Evolutionary conservation across 2,329 filamentous ascomycete species (phyloP).

Genomic region (Anthostomella pinea): DNA sequence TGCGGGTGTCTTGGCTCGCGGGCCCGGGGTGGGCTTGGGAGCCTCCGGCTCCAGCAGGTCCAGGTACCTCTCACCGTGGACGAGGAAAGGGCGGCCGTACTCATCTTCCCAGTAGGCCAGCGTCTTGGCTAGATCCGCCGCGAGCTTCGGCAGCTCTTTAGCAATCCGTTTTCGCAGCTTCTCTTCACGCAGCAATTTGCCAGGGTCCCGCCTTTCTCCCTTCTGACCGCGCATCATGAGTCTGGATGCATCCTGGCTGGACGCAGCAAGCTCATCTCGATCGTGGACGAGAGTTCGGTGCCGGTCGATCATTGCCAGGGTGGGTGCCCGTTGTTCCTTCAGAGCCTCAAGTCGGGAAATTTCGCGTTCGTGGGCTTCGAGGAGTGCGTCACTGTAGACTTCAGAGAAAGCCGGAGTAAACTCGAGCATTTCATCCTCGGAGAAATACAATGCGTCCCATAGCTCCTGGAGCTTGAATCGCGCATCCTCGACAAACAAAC

Average conservation of each 20-base stretch:
- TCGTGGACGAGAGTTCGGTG: constrained; percentile 82
- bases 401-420: constrained; percentile 97
- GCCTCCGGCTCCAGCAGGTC: constrained; percentile 72
- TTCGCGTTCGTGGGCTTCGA: constrained; percentile 93
- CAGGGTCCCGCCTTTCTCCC: constrained; percentile 91
- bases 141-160: constrained; percentile 91
- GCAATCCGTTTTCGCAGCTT: constrained; percentile 98
- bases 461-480: constrained; percentile 87
- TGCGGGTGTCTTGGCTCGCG: constrained; percentile 74
- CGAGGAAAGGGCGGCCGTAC: constrained; percentile 87
- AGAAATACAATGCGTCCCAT: constrained; percentile 92
- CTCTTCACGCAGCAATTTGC: constrained; percentile 89
- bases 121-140: constrained; percentile 76
- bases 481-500: constrained; percentile 93
- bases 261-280: constrained; percentile 80
- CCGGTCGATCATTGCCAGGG: constrained; percentile 75
- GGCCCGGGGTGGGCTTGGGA: constrained; percentile 55
- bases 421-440: constrained; percentile 97
- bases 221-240: constrained; percentile 89
- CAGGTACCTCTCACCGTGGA: constrained; percentile 88
- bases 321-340: constrained; percentile 83
- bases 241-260: constrained; percentile 91
- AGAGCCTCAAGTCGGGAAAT: constrained; percentile 78
- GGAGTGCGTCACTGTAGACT: constrained; percentile 91
- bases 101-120: constrained; percentile 90